Percentiles rank a stretch among this genome's conserved stretches.
Evolutionary conservation across 306 rosid species (phyloP).

Genomic region (Carpinus viminea): DNA sequence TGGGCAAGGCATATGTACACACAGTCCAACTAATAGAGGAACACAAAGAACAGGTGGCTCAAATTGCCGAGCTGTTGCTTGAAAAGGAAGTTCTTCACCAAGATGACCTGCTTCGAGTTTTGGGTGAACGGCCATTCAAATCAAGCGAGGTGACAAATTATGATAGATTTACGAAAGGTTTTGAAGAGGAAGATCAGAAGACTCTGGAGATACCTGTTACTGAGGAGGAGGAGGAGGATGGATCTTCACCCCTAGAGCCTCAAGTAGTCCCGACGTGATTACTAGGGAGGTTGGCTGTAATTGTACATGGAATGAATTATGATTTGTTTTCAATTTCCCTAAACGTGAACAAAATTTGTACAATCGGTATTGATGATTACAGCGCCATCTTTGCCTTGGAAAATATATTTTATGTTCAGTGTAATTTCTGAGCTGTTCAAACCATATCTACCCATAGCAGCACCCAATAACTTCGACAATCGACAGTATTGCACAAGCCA

Average conservation of each 20-base stretch:
- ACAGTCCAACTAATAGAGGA: constrained; percentile 66
- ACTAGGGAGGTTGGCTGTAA: background rate
- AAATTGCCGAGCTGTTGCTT: constrained; percentile 84
- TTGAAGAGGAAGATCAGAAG: constrained; percentile 51
- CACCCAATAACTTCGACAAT: too few species aligned
- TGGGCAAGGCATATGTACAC: constrained; percentile 59
- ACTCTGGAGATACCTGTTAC: constrained; percentile 33
- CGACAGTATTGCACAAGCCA: too few species aligned
- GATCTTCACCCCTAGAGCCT: constrained; percentile 67
- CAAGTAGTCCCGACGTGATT: constrained; percentile 73
- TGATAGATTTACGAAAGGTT: constrained; percentile 72
- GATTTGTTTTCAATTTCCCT: constrained; percentile 13
- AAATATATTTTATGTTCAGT: background rate
- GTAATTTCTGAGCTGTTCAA: background rate
- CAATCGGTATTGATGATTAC: constrained; percentile 19
- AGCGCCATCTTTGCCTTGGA: constrained; percentile 21
- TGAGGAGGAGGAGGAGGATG: constrained; percentile 58
- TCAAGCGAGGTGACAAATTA: constrained; percentile 56
- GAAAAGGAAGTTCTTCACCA: constrained; percentile 98
- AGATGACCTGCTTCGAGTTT: constrained; percentile 61
- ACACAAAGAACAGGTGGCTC: constrained; percentile 73
- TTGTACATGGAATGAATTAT: constrained; percentile 55
- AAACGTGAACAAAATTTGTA: constrained; percentile 29
- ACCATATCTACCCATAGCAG: background rate
- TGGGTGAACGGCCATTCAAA: constrained; percentile 80